phyloP scores from a whole-genome alignment of 495 filamentous ascomycete species.

The Annulohypoxylon maeteangense region DNA sequence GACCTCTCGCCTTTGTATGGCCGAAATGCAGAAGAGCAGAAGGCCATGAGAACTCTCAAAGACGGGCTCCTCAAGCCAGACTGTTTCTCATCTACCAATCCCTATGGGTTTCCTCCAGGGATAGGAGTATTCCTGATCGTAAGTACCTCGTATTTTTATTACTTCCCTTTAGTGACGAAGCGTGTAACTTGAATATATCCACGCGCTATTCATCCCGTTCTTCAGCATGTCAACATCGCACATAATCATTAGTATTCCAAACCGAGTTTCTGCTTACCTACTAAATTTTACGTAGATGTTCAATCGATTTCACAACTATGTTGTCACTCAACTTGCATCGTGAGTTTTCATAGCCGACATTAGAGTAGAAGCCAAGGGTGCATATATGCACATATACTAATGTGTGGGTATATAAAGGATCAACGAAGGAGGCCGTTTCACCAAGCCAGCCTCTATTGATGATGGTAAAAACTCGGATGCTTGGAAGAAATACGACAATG shows the following conservation, averaged over 20 bases:
- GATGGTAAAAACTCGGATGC: conserved; percentile 66
- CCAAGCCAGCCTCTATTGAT: conserved; percentile 60
- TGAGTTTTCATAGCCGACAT: too few species aligned
- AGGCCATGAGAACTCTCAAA: conserved; percentile 72
- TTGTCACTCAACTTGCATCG: conserved; percentile 71
- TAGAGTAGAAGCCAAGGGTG: too few species aligned
- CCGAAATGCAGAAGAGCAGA: conserved; percentile 72
- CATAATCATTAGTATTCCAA: not conserved
- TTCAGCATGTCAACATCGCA: too few species aligned
- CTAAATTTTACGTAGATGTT: conserved; percentile 56
- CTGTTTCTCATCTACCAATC: conserved; percentile 73
- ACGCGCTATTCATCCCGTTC: too few species aligned
- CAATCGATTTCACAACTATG: conserved; percentile 84
- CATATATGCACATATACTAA: not conserved
- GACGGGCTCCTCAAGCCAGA: conserved; percentile 82
- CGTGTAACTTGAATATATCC: too few species aligned
- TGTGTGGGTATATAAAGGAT: conserved; percentile 50
- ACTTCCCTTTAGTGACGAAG: too few species aligned
- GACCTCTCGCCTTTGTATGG: conserved; percentile 84
- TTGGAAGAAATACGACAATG: conserved; percentile 79
- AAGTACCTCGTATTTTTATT: too few species aligned
- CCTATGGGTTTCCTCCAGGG: conserved; percentile 80
- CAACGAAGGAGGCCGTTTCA: conserved; percentile 78
- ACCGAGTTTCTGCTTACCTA: not conserved
- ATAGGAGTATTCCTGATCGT: conserved; percentile 63